phyloP scores from a whole-genome alignment of 2,329 filamentous ascomycete species.

The Pseudophaeomoniella oleicola region DNA sequence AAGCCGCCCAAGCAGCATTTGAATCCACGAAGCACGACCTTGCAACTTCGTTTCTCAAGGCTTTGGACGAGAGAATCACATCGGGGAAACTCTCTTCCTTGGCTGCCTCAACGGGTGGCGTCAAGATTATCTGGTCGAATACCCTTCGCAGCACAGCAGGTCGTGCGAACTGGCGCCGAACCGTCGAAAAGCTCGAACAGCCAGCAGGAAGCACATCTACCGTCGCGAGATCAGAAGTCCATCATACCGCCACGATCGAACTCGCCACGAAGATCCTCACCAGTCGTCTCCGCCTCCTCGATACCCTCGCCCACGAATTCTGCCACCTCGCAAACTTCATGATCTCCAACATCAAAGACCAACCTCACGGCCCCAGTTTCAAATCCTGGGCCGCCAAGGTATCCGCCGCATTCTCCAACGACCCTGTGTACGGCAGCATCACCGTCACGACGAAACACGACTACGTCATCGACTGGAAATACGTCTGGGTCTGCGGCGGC shows the following conservation, averaged over 20 bases:
- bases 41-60: conserved; percentile 38
- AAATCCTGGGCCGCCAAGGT: conserved; percentile 17
- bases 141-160: conserved; percentile 48
- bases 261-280: conserved; percentile 80
- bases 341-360: conserved; percentile 57
- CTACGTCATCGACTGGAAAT: conserved; percentile 87
- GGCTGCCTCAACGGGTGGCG: conserved; percentile 38
- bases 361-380: conserved; percentile 75
- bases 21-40: conserved; percentile 37
- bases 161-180: conserved; percentile 56
- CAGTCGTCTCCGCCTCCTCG: conserved; percentile 60
- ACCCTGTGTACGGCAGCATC: conserved; percentile 44
- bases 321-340: conserved; percentile 91
- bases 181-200: conserved; percentile 27
- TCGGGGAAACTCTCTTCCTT: conserved; percentile 32
- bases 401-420: conserved; percentile 35
- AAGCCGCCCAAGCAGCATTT: conserved; percentile 34
- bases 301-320: conserved; percentile 92
- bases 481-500: conserved; percentile 60
- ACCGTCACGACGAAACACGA: conserved; percentile 78
- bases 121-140: conserved; percentile 46
- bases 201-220: conserved; percentile 3
- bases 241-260: conserved; percentile 65
- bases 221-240: conserved; percentile 14
- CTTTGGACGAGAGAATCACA: conserved; percentile 39